These are phyloP conservation scores for Tagetes patula DNA, from an alignment of 129 eudicot genomes.

Conservation along the genomic window DNA sequence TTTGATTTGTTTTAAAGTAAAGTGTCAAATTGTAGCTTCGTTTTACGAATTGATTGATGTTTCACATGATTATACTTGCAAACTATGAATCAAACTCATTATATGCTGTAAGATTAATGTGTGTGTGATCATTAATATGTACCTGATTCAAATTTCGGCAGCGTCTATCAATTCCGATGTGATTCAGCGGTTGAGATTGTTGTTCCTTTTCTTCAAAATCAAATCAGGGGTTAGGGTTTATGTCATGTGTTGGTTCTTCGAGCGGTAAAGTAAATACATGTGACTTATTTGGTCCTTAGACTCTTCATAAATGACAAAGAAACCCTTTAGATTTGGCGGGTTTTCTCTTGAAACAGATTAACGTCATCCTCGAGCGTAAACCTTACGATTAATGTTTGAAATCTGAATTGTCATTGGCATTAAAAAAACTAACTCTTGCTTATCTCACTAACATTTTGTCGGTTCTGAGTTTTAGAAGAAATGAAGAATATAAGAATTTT, in stretches of 20 bases:
- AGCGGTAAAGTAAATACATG: not conserved
- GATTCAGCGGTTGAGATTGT: not conserved
- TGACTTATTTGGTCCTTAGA: constrained; percentile 10
- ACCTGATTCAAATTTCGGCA: constrained; percentile 25
- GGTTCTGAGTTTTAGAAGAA: too few species aligned
- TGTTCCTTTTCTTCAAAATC: not conserved
- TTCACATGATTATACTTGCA: not conserved
- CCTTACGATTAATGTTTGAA: too few species aligned
- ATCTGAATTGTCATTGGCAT: too few species aligned
- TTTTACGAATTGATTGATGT: too few species aligned
- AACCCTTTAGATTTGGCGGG: not conserved
- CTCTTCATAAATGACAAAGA: not conserved
- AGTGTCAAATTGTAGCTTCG: too few species aligned
- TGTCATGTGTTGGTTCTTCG: not conserved
- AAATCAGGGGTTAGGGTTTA: constrained; percentile 36
- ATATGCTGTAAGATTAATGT: not conserved
- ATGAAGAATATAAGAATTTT: too few species aligned
- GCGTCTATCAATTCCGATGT: constrained; percentile 18
- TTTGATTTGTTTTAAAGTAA: too few species aligned
- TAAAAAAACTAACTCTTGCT: too few species aligned
- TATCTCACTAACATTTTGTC: too few species aligned
- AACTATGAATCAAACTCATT: not conserved
- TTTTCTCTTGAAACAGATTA: not conserved
- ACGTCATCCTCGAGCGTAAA: too few species aligned
- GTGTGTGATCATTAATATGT: not conserved